Evolutionary conservation across 805 yeast genomes (phyloP), one percentile per base, ranked within the genome.

Genomic region (Yamadazyma ubonensis): DNA sequence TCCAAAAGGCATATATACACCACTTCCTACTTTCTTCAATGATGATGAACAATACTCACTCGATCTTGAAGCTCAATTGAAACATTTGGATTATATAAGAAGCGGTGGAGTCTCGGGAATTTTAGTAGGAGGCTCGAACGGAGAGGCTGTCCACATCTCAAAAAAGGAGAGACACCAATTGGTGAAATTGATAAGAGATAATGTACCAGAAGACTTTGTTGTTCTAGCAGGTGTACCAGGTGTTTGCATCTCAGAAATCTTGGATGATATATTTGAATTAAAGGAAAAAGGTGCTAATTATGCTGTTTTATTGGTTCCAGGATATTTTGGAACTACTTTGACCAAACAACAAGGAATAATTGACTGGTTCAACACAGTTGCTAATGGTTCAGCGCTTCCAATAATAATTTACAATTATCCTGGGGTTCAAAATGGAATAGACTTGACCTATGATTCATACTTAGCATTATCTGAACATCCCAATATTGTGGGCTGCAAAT

Each of bases 11-110:
- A 60, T 77, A 26, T 77, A 76, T 58, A 73, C 78, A 5, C 81
- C 81, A 20, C 61, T 70, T 11, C 78, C 78, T 44, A 75, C 83
- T 4, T 76, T 77, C 54, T 76, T 75, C 71, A 70, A 72, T 49
- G 55, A 57, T 31, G 70, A 66, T 41, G 61, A 60, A 14, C 79
- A 75, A 49, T 52, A 54, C 30, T 34, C 44, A 7, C 15, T 45
- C 5, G 49, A 45, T 35, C 31, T 40, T 12, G 76, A 66, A 4
- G 53, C 79, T 19, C 76, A 71, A 51, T 55, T 68, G 35, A 54
- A 60, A 33, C 79, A 75, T 48, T 69, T 76, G 20, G 61, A 65
- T 27, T 64, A 50, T 51, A 56, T 76, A 27, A 55, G 65, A 31
- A 51, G 60, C 14, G 58, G 57, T 41, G 81, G 81, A 6, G 67